Evolutionary conservation across 2,329 filamentous ascomycete species (phyloP), one percentile per base, ranked within the genome.

Genomic region (Penicillium verrucosum): DNA sequence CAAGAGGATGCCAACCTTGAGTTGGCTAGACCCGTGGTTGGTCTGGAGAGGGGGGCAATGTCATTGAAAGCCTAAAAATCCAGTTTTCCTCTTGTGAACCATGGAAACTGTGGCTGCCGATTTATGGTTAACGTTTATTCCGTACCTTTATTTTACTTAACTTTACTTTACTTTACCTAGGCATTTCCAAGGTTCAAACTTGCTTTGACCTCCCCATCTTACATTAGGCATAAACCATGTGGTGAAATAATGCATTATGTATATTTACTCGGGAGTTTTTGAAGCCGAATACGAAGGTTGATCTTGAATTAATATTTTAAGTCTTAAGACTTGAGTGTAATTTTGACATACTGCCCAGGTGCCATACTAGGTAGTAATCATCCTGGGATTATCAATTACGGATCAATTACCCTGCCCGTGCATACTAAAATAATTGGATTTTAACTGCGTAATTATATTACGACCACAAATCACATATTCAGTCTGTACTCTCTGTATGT

Each of bases 1-100:
- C 62, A 64, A 64, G 62, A 49, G 14, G 34, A 40, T 47, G 43
- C 49, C 52, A 56, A 51, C 34, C 23, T 58, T 52, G 46, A 53
- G 51, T 54, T 41, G 44, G 43, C 38, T 30, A 41, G 27, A 40
- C 30, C 36, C 25, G 46, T 30, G 40, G 21, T 36, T 48, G 27
- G 12, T 14, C 12, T 8, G 4, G 34, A 37, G 40, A 27, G 23
- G 27, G 18, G 27, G 29, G 11, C 21, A 51, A 58, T 65, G 61
- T 64, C 63, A 65, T 50, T 49, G 41, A 64, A 64, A 64, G 60
- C 51, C 63, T 65, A 56, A 65, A 65, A 58, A 60, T 51, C 54
- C 60, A 54, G 30, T 50, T 49, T 54, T 37, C 16, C 32, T 27
- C 27, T 42, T 51, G 10, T n/a, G 52, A 59, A 57, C 62, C 57